phyloP scores from a whole-genome alignment of 306 rosid species.

The Cicer chorassanicum region DNA sequence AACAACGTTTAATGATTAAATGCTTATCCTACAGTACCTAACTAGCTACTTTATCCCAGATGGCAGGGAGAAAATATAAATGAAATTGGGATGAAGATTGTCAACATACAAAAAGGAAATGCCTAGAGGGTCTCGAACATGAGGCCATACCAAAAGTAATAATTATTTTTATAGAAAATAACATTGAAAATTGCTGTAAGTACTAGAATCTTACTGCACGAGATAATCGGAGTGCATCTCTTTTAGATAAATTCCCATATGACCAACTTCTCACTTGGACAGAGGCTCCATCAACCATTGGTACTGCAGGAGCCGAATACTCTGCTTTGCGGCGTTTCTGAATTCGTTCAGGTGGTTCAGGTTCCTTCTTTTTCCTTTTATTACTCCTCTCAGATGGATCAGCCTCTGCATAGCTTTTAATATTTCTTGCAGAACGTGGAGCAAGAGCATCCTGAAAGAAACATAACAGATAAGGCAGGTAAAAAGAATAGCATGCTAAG shows the following conservation, averaged over 20 bases:
- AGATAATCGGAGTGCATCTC: conserved; percentile 84
- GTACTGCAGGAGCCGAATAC: conserved; percentile 65
- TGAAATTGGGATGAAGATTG: not conserved
- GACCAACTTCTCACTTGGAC: conserved; percentile 96
- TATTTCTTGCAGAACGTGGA: conserved; percentile 95
- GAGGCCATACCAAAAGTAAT: conserved; percentile 13
- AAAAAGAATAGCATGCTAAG: not conserved
- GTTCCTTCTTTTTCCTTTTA: conserved; percentile 90
- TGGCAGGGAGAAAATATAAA: conserved; percentile 18
- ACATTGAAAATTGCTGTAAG: conserved; percentile 1
- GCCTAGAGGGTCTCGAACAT: not conserved
- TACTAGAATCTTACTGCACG: conserved; percentile 72
- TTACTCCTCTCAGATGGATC: conserved; percentile 73
- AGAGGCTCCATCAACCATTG: conserved; percentile 90
- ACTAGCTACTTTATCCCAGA: not conserved
- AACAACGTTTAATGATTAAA: conserved; percentile 6
- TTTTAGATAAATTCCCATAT: conserved; percentile 85
- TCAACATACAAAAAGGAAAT: conserved; percentile 12
- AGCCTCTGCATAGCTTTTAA: conserved; percentile 89
- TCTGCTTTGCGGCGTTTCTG: conserved; percentile 86
- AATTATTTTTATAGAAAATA: conserved; percentile 10
- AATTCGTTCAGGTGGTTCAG: conserved; percentile 77
- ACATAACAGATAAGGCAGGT: not conserved
- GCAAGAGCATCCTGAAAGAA: conserved; percentile 79
- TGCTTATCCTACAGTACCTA: conserved; percentile 28